Conservation (phyloP, 495 filamentous ascomycete species). For the Penicillium salamii region DNA sequence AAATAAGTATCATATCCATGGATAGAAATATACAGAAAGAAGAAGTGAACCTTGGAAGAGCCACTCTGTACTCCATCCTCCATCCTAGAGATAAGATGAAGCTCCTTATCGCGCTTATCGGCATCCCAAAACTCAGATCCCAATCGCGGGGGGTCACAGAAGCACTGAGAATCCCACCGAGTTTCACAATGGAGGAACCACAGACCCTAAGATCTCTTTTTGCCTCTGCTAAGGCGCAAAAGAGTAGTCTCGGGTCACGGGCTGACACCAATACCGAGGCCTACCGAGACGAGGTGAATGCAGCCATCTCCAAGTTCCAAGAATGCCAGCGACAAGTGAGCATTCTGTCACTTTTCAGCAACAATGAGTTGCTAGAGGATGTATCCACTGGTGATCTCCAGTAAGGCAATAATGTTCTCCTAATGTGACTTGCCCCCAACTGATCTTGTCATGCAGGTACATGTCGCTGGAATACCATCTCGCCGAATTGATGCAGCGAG, state of each 20-base stretch:
- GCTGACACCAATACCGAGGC: constrained; percentile 51
- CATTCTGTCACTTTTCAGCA: constrained; percentile 76
- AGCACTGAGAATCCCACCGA: not conserved
- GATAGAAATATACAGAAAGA: too few species aligned
- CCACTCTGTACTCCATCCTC: not conserved
- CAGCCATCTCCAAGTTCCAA: constrained; percentile 66
- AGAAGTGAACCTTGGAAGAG: too few species aligned
- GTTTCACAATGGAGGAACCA: constrained; percentile 51
- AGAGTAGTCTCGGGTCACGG: constrained; percentile 46
- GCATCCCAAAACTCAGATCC: constrained; percentile 21
- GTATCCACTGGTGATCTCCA: constrained; percentile 78
- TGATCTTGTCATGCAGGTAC: constrained; percentile 49
- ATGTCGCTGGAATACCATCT: constrained; percentile 65
- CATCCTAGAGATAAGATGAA: constrained; percentile 10
- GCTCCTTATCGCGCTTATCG: constrained; percentile 11
- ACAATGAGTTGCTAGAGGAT: constrained; percentile 89
- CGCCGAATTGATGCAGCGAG: constrained; percentile 62
- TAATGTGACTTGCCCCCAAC: constrained; percentile 20
- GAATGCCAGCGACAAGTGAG: constrained; percentile 67
- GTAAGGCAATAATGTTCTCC: constrained; percentile 47
- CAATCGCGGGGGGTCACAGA: constrained; percentile 21
- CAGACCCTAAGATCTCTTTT: constrained; percentile 61
- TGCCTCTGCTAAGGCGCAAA: constrained; percentile 52
- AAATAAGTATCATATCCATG: too few species aligned
- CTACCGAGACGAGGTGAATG: constrained; percentile 65